These are phyloP conservation scores for Eimeria brunetti DNA, from an alignment of 169 alveolate species.

Conservation along the genomic window DNA sequence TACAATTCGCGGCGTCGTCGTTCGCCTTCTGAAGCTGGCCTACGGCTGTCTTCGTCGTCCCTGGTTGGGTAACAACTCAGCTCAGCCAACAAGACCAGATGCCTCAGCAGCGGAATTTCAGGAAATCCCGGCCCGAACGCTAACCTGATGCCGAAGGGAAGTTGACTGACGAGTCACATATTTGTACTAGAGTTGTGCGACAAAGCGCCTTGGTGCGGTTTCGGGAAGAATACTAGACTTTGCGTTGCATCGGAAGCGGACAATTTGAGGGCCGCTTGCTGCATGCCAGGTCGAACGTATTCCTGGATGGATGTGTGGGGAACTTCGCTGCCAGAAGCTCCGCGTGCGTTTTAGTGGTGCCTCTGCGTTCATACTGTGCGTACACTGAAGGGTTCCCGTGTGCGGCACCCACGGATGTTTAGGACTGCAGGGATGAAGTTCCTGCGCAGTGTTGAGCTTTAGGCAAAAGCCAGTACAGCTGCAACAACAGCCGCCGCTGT, in stretches of 20 bases:
- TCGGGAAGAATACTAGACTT: background rate
- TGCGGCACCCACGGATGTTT: background rate
- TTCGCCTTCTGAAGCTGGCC: conserved; percentile 51
- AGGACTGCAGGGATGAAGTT: background rate
- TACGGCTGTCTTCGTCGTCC: conserved; percentile 54
- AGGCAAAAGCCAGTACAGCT: background rate
- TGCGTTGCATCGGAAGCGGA: conserved; percentile 14
- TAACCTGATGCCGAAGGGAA: conserved; percentile 4
- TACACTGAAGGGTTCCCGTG: background rate
- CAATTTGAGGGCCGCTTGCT: background rate
- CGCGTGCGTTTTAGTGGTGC: background rate
- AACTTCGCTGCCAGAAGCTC: background rate
- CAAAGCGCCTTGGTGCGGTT: conserved; percentile 2
- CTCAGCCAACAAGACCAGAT: conserved; percentile 40
- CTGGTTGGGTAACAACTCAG: conserved; percentile 11
- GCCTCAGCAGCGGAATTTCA: conserved; percentile 12
- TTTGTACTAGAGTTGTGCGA: background rate
- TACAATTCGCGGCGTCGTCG: conserved; percentile 60
- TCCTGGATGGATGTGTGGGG: background rate
- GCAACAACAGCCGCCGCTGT: background rate
- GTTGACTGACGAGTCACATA: background rate
- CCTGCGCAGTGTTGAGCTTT: background rate
- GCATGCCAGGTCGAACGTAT: background rate
- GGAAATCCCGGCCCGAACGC: background rate
- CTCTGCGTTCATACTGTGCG: background rate